Conservation (phyloP, 2,329 filamentous ascomycete genomes). For the Fusarium sp. region DNA sequence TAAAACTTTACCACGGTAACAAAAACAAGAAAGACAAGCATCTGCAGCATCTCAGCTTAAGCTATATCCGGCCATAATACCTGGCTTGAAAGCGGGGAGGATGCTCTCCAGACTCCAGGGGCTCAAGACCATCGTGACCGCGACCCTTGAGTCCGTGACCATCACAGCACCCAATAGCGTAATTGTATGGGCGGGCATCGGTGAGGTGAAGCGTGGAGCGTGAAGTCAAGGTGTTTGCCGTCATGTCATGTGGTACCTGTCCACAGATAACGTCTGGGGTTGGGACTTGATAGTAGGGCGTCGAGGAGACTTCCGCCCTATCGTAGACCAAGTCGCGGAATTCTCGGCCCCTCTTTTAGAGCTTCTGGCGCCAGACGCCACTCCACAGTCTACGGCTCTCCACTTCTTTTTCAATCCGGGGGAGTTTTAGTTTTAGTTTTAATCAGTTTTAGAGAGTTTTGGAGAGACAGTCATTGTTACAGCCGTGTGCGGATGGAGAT, state of each 20-base stretch:
- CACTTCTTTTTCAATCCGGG: slow-evolving; percentile 41
- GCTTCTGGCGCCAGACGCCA: slow-evolving; percentile 22
- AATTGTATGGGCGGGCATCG: slow-evolving; percentile 42
- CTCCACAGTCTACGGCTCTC: slow-evolving; percentile 17
- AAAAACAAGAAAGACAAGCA: too few species aligned
- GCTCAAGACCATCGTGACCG: slow-evolving; percentile 43
- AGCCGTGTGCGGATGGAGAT: not conserved
- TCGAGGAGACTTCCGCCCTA: slow-evolving; percentile 35
- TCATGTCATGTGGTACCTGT: slow-evolving; percentile 45
- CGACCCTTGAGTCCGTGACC: slow-evolving; percentile 45
- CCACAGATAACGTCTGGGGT: slow-evolving; percentile 42
- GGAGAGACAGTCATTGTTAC: slow-evolving; percentile 6
- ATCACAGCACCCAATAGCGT: slow-evolving; percentile 34
- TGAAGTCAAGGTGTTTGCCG: slow-evolving; percentile 31
- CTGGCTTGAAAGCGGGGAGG: slow-evolving; percentile 31
- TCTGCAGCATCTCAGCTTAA: slow-evolving; percentile 2
- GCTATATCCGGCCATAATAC: slow-evolving; percentile 5
- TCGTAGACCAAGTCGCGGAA: slow-evolving; percentile 26
- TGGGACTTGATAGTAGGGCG: slow-evolving; percentile 18
- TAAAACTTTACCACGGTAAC: too few species aligned
- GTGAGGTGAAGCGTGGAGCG: slow-evolving; percentile 37
- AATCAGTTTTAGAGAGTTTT: not conserved
- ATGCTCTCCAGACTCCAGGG: slow-evolving; percentile 5
- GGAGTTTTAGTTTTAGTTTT: slow-evolving; percentile 17
- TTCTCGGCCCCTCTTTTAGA: slow-evolving; percentile 16